phyloP scores from a whole-genome alignment of 1,284 basidiomycete genomes.

The Amylostereum areolatum region DNA sequence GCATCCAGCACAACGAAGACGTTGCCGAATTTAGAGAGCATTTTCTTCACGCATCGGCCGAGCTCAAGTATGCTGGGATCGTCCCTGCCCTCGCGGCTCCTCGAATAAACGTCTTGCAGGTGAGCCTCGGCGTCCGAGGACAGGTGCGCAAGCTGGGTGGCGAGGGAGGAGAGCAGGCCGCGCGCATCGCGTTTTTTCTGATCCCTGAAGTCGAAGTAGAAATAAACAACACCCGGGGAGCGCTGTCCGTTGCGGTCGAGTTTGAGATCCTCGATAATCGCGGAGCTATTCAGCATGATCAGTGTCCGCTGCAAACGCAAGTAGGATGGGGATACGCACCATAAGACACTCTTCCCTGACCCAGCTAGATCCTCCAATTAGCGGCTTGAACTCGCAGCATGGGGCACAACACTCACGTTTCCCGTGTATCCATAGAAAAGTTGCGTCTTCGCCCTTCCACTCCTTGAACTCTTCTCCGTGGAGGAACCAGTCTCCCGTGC shows the following conservation, averaged over 20 bases:
- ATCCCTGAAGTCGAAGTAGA: conserved; percentile 4
- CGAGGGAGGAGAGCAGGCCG: background rate
- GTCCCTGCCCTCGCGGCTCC: background rate
- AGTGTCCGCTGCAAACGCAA: no score
- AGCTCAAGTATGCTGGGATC: background rate
- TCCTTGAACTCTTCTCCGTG: background rate
- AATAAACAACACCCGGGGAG: background rate
- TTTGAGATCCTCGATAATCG: background rate
- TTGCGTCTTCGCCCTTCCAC: background rate
- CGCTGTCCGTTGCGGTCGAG: background rate
- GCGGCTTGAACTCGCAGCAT: background rate
- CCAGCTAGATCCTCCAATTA: background rate
- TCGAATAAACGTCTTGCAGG: background rate
- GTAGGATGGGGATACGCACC: background rate
- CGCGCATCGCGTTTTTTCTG: background rate
- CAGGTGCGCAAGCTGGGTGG: background rate
- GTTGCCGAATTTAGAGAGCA: background rate
- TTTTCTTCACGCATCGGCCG: background rate
- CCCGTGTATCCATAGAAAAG: background rate
- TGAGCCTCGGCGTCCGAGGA: background rate
- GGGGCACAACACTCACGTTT: background rate
- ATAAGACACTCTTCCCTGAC: background rate
- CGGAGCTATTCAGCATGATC: background rate
- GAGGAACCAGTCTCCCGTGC: background rate
- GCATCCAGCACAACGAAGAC: background rate